These are phyloP conservation scores for Pholiota conissans DNA, from an alignment of 768 basidiomycete species.

Conservation along the genomic window DNA sequence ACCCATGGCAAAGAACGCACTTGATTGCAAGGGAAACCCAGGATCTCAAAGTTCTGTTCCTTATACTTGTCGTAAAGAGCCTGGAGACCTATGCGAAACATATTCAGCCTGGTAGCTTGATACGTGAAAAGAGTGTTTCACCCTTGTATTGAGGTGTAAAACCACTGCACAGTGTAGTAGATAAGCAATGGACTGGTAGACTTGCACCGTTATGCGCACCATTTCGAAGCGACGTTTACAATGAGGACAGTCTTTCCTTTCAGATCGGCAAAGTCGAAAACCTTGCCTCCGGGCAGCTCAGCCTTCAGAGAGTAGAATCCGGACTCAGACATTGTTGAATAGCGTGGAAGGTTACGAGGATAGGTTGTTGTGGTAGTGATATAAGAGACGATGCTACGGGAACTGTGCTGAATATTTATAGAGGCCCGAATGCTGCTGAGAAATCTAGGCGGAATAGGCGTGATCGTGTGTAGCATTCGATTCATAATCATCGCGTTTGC, in stretches of 20 bases:
- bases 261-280: constrained; percentile 64
- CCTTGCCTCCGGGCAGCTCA: constrained; percentile 53
- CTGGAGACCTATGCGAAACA: constrained; percentile 63
- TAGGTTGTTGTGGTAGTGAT: not conserved
- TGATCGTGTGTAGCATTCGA: constrained; percentile 20
- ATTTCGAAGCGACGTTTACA: constrained; percentile 77
- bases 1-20: constrained; percentile 32
- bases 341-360: not conserved
- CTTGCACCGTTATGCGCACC: too few species aligned
- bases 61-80: constrained; percentile 79
- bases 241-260: constrained; percentile 79
- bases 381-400: not conserved
- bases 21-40: constrained; percentile 94
- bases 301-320: constrained; percentile 72
- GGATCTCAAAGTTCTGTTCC: constrained; percentile 69
- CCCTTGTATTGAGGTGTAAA: constrained; percentile 83
- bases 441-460: constrained; percentile 25
- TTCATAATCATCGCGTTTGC: constrained; percentile 4
- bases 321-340: constrained; percentile 34
- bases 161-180: constrained; percentile 45
- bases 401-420: constrained; percentile 18
- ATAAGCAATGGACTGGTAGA: too few species aligned
- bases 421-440: constrained; percentile 25
- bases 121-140: constrained; percentile 23
- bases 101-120: not conserved